Evolutionary conservation across 257 asterid species (phyloP).

Genomic region (Solanum tarijense): DNA sequence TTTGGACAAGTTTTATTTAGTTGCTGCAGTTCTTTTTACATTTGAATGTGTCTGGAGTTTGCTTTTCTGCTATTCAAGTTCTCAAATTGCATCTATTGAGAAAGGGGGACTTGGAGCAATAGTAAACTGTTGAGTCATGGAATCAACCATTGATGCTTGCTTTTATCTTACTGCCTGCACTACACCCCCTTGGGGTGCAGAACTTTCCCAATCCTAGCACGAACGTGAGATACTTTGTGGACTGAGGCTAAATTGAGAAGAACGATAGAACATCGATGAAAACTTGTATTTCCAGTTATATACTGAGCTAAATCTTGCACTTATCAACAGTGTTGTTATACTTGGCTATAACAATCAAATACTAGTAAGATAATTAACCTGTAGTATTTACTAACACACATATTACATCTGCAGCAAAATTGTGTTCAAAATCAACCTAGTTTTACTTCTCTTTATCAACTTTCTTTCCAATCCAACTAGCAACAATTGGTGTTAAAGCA

Average conservation of each 20-base stretch:
- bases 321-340: not conserved
- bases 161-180: not conserved
- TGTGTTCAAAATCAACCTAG: not conserved
- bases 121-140: not conserved
- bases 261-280: not conserved
- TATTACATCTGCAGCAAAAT: constrained; percentile 10
- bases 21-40: not conserved
- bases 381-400: not conserved
- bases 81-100: not conserved
- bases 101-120: not conserved
- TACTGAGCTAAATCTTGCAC: not conserved
- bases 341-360: not conserved
- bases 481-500: constrained; percentile 89
- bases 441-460: constrained; percentile 49
- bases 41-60: not conserved
- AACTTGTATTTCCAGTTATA: not conserved
- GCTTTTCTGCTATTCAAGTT: not conserved
- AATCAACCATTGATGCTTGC: not conserved
- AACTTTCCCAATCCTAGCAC: not conserved
- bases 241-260: not conserved
- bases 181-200: not conserved
- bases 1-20: not conserved
- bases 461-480: constrained; percentile 86
- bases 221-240: not conserved
- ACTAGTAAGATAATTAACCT: not conserved